phyloP scores from a whole-genome alignment of 2,329 filamentous ascomycete genomes.

The Nigrospora sphaerica region DNA sequence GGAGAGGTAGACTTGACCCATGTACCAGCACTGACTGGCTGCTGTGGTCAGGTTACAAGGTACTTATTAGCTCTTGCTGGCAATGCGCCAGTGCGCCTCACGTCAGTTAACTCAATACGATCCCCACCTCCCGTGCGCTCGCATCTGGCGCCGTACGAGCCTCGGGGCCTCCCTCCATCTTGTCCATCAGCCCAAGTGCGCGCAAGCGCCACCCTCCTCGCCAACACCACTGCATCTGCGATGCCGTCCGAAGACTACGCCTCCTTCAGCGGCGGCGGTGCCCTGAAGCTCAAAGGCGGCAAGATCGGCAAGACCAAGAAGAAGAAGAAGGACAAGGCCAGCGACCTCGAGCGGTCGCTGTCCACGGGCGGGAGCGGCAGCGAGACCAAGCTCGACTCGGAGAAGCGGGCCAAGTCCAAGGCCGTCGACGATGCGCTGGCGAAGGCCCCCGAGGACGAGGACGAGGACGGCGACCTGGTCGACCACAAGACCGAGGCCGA shows the following conservation, averaged over 20 bases:
- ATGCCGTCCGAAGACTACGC: conserved; percentile 75
- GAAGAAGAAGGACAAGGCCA: conserved; percentile 46
- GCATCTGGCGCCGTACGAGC: no score
- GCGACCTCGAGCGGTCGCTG: conserved; percentile 40
- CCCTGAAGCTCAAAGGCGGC: conserved; percentile 78
- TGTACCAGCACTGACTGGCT: no score
- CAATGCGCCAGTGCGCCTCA: no score
- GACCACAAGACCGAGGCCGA: conserved; percentile 77
- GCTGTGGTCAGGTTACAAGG: no score
- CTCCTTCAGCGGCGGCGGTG: conserved; percentile 58
- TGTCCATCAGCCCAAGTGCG: no score
- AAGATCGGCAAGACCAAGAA: conserved; percentile 59
- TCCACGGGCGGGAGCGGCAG: conserved; percentile 17
- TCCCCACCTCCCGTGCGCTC: no score
- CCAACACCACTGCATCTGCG: conserved; percentile 1
- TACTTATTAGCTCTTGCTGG: no score
- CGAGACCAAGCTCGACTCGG: conserved; percentile 24
- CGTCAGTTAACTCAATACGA: no score
- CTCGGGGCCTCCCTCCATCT: no score
- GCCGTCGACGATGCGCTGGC: conserved; percentile 19
- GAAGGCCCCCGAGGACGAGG: conserved; percentile 14
- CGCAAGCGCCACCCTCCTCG: background rate
- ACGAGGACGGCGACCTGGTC: conserved; percentile 19
- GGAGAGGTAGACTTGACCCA: no score
- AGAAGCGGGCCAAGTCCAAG: conserved; percentile 9